phyloP scores from a whole-genome alignment of 2,329 filamentous ascomycete species.

The Colletotrichum sp. region DNA sequence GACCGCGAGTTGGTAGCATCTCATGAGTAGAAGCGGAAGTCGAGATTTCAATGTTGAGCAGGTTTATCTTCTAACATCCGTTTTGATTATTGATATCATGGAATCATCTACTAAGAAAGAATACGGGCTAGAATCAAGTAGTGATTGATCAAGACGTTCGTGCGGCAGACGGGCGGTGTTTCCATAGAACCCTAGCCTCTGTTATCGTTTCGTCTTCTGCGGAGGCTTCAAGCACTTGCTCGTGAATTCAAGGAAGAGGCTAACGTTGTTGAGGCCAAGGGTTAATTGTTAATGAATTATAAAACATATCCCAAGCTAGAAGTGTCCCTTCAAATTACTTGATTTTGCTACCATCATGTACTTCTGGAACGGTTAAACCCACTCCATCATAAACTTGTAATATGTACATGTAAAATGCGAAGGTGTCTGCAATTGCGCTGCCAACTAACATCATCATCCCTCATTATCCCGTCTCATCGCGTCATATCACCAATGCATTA shows the following conservation, averaged over 20 bases:
- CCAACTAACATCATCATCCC: background rate
- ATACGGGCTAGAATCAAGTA: background rate
- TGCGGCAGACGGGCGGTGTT: background rate
- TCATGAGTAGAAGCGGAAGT: background rate
- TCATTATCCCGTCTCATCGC: background rate
- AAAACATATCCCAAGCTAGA: background rate
- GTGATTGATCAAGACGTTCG: background rate
- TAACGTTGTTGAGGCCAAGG: background rate
- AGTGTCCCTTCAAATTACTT: background rate
- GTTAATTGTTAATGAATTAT: background rate
- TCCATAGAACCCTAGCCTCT: background rate
- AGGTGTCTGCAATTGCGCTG: background rate
- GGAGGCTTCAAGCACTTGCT: background rate
- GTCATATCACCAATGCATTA: background rate
- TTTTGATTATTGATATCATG: background rate
- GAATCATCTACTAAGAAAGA: fast-evolving
- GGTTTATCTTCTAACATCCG: background rate
- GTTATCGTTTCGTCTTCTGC: background rate
- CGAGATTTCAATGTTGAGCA: background rate
- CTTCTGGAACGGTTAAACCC: background rate
- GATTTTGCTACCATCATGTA: background rate
- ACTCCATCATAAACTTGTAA: background rate
- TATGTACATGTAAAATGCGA: background rate
- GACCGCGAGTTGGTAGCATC: background rate
- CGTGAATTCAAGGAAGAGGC: background rate